phyloP scores from a whole-genome alignment of 2,329 filamentous ascomycete species.

The Colletotrichum sp. region DNA sequence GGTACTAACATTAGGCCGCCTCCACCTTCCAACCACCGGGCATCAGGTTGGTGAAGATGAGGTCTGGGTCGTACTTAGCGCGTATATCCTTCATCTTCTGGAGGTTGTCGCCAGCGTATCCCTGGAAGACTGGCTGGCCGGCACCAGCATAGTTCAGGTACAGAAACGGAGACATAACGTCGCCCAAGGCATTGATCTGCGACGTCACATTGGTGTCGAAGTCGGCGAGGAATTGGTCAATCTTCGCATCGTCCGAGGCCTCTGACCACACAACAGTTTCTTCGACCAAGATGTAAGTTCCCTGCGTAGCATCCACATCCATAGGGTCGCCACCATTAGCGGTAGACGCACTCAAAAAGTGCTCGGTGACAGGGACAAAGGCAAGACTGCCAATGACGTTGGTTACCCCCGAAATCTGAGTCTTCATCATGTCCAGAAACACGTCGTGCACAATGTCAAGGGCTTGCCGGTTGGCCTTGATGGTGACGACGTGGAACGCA shows the following conservation, averaged over 20 bases:
- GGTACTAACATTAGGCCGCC: neutral
- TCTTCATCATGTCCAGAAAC: neutral
- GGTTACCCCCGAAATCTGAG: neutral
- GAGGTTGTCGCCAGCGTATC: neutral
- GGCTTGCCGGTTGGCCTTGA: neutral
- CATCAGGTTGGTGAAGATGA: neutral
- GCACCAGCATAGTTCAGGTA: neutral
- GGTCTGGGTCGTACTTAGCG: neutral
- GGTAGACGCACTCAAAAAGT: neutral
- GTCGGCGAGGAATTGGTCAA: accelerated
- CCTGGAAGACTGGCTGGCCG: neutral
- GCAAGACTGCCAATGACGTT: neutral
- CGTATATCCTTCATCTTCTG: neutral
- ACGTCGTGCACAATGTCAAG: neutral
- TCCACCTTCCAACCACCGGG: neutral
- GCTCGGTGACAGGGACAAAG: neutral
- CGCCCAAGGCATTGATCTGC: neutral
- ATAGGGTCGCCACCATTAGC: neutral
- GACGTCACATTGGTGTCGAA: neutral
- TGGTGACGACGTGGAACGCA: neutral
- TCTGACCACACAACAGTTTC: neutral
- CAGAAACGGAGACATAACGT: neutral
- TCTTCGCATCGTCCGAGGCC: neutral
- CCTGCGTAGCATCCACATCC: neutral
- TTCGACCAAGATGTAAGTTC: neutral